Percentiles rank a stretch among this genome's conserved stretches.
Evolutionary conservation across 2,329 filamentous ascomycete species (phyloP).

Genomic region (Colletotrichum tofieldiae): DNA sequence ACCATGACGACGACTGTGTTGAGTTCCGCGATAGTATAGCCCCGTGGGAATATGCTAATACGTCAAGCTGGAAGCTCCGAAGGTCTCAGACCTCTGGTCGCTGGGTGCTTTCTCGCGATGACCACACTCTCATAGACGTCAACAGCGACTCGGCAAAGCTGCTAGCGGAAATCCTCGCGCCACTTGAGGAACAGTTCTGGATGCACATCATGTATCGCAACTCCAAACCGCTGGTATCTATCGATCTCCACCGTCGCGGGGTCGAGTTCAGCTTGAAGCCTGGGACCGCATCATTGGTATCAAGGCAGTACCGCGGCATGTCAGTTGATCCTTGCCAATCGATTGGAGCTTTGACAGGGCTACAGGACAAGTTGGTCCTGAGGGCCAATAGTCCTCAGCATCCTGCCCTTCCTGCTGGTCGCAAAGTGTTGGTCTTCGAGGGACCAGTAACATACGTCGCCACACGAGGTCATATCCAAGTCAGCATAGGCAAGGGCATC

Average conservation of each 20-base stretch:
- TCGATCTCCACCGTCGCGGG: not conserved
- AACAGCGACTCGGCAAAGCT: not conserved
- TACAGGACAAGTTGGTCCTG: slow-evolving; percentile 66
- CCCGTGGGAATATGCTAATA: not conserved
- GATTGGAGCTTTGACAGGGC: slow-evolving; percentile 64
- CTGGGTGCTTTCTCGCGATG: not conserved
- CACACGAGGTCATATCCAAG: slow-evolving; percentile 51
- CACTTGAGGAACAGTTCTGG: not conserved
- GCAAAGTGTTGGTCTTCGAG: slow-evolving; percentile 38
- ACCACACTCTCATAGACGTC: not conserved
- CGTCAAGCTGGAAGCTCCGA: slow-evolving; percentile 16
- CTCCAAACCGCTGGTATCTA: not conserved
- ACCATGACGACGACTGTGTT: slow-evolving; percentile 47
- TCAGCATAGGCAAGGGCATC: slow-evolving; percentile 51
- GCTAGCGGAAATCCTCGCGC: not conserved
- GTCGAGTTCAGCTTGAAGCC: too few relatives aligned
- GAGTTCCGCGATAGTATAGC: slow-evolving; percentile 50
- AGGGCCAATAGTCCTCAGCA: slow-evolving; percentile 47
- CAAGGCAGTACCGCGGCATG: too few relatives aligned
- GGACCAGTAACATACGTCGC: slow-evolving; percentile 38
- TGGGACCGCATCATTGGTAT: too few relatives aligned
- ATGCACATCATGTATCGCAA: not conserved
- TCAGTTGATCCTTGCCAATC: too few relatives aligned
- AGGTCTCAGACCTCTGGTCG: not conserved
- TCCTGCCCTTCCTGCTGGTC: slow-evolving; percentile 58